Base-by-base conservation (phyloP, 495 filamentous ascomycete species). In the Corynascus novoguineensis region DNA sequence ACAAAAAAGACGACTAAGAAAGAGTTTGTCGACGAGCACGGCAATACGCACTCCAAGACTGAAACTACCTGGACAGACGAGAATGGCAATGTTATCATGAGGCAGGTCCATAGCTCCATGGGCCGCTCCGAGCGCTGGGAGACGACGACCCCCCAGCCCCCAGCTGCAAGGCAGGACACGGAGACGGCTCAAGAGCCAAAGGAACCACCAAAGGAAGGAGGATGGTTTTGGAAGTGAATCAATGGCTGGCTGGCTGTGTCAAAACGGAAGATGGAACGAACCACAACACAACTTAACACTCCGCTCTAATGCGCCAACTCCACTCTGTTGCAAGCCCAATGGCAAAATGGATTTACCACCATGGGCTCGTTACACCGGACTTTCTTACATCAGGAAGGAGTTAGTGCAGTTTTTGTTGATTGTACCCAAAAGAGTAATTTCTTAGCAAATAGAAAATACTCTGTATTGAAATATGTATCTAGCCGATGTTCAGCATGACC, bases 181-280 rank as follows among this genome's bases (percentile, higher is more conserved):
- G 31, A 47, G 31, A 29, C 19, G 14, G 10, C 38, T 24, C 25
- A 40, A 1, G 34, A 32, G 27, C 15, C 17, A 10, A 50, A 24
- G 32, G 22, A 53, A 11, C 19, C 37, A 24, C 9, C 45, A 12
- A 40, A 25, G 29, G 42, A 58, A 22, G 28, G 49, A n/a, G 60
- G 60, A 9, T 62, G 60, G 60, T 62, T 62, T 25, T 62, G 60
- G 60, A 62, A 62, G 38, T 66, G 55, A 66, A 41, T 17, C 17
- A 17, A n/a, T n/a, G 31, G 11, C 5, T 5, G 31, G 11, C 5
- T 32, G 31, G 31, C 11, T 7, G 40, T 12, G 21, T 14, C n/a
- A 9, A 14, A 25, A 4, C 32, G 28, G n/a, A 34, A 49, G 28
- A 32, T 21, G 10, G 45, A n/a, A 41, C 37, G 14, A 17, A 41